Evolutionary conservation across 352 stramenopile species (phyloP), one percentile per base, ranked within the genome.

Genomic region (Pythium sp.): DNA sequence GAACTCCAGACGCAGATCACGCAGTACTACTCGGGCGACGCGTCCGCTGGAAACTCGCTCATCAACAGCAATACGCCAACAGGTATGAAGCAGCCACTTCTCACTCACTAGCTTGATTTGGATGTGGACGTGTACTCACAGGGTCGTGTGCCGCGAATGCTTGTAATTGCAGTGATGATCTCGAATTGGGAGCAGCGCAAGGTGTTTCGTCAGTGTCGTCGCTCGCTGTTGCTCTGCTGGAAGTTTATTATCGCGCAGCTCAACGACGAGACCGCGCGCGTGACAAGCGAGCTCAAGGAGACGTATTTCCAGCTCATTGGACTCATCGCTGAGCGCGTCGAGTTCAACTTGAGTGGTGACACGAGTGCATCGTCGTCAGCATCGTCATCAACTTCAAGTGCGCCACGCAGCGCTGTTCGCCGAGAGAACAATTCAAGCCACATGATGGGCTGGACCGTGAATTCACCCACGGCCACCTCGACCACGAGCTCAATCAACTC

Each of bases 231-330:
- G 61, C 67, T 88, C 2, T 88, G 80, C 58, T 92, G 84, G 84
- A 89, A 90, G 63, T 88, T 84, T 43, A 62, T 89, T 14, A 63
- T 90, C 34, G 74, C 76, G 15, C 84, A 90, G 65, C 69, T 92
- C 6, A 86, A 87, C 57, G 76, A 88, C 56, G 73, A 88, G 26
- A 64, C 59, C 12, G 43, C 43, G 24, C 62, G 75, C 7, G 62
- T 86, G 34, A 66, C 57, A 3, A 74, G 71, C 30, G 82, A 85
- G 20, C 72, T 72, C 22, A 64, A 66, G 26, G 79, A 89, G 53
- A 72, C 84, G 62, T 89, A 88, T 70, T 89, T 86, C 72, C 79
- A 90, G 66, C 62, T 92, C 6, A 75, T 92, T 28, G 72, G 70
- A 0, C 71, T 89, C 38, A 91, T 91, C 61, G 79, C 83, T 5